Base-by-base conservation (phyloP, 2,329 filamentous ascomycete genomes). In the Colletotrichum sp. region DNA sequence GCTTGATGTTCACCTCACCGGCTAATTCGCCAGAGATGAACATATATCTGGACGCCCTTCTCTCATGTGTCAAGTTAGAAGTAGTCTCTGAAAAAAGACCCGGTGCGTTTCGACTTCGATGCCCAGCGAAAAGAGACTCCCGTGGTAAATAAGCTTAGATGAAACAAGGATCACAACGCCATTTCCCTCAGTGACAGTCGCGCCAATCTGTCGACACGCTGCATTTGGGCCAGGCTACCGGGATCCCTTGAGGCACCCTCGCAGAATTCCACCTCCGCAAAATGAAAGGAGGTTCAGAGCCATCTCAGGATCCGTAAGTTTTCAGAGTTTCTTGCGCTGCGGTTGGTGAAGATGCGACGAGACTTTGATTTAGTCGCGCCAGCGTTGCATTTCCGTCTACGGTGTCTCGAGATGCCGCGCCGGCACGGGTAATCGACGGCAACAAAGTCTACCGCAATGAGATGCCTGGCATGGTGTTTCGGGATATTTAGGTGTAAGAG, bases 101-200 rank as follows among this genome's bases (percentile, higher is more conserved):
- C 39, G 24, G 34, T 49, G 63, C 12, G 24, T 18, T 30, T 44
- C 28, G 34, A 63, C 18, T 32, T 28, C 9, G 30, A 39, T 39
- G 21, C 32, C 24, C 21, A 13, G 55, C 44, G 44, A 32, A 57
- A 36, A 21, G 39, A 9, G 30, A 60, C 24, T 63, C 39, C 24
- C 13, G 55, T n/a, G 57, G 57, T 67, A 67, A 30, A 68, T 75
- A 75, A 75, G 73, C 73, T 68, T 75, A 68, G 63, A 59, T 64
- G 73, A 57, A 75, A 72, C 57, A 76, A 64, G 73, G 73, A 64
- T 72, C 39, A 59, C 32, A 63, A 52, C 36, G 73, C 49, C 39
- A 62, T 67, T 64, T 34, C 44, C 32, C 55, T 55, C 57, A 63
- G 32, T 26, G 49, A 57, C 57, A 39, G 21, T 63, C n/a, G 68